Base-by-base conservation (phyloP, 139 green algal genomes). In the Coelastrella sp. region DNA sequence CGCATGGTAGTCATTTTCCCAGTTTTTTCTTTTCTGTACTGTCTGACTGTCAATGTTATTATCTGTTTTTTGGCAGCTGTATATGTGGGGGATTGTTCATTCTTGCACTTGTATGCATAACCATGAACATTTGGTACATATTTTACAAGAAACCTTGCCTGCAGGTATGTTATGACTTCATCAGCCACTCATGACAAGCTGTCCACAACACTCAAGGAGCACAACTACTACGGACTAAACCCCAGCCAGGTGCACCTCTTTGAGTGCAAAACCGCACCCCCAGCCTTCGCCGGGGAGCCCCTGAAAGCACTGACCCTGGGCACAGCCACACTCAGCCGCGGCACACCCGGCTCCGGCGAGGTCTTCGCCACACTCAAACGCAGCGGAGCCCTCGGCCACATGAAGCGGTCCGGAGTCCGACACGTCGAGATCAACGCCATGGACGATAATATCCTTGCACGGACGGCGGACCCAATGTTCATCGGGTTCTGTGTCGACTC, bases 151-250 rank as follows among this genome's bases (percentile, higher is more conserved):
- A n/a, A n/a, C n/a, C n/a, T n/a, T 35, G 7, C 81, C n/a, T 75
- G 59, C 82, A 88, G 75, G 75, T 98, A 97, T 92, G 96, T 99
- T 87, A 98, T 99, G 95, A 98, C 96, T 14, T 97, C 93, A 66
- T 78, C 90, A 5, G 92, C 94, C 58, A 99, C 97, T 10, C 93
- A 98, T 79, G 89, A 89, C 9, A 85, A 93, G 86, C 58, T 90
- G 59, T 19, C 35, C 8, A 6, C 19, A 10, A 24, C 20, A 14
- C 84, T 88, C 9, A 80, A 70, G 68, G 35, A 57, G 22, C 66
- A 88, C 8, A 22, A 49, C 20, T 81, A 82, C 84, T 88, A 72
- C 27, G 84, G 84, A 4, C 84, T 88, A 24, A n/a, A 59, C 25
- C 84, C 59, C 58, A 20, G 19, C 22, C 84, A 88, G 68, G 84